phyloP scores from a whole-genome alignment of 2,329 filamentous ascomycete species.

The Xylariaceae sp. region DNA sequence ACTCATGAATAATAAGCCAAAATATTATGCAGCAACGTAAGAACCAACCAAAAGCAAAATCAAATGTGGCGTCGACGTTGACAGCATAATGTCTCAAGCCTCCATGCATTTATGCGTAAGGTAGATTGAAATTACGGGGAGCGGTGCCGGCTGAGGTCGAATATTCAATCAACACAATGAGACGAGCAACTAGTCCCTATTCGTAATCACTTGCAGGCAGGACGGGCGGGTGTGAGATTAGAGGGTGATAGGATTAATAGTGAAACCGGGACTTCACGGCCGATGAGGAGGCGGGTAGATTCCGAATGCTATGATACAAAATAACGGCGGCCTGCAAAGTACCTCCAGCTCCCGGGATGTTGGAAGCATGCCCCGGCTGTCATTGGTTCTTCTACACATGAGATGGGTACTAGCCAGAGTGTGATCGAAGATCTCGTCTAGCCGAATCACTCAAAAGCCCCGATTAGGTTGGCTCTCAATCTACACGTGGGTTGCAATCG shows the following conservation, averaged over 20 bases:
- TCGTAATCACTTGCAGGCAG: conserved; percentile 2
- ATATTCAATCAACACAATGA: background rate
- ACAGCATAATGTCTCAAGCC: no score
- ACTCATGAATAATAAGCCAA: no score
- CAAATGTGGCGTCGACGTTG: no score
- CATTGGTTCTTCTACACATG: conserved; percentile 7
- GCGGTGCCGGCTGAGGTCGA: background rate
- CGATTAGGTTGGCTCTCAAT: background rate
- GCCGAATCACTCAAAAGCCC: background rate
- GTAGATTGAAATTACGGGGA: no score
- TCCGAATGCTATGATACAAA: conserved; percentile 4
- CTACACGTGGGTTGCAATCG: background rate
- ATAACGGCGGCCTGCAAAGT: background rate
- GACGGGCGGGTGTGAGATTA: background rate
- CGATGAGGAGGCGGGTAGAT: background rate
- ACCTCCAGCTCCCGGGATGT: conserved; percentile 1
- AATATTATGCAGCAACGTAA: no score
- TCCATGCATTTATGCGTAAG: no score
- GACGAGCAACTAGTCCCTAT: conserved; percentile 1
- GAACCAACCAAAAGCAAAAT: no score
- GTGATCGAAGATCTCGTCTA: no score
- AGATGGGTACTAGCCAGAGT: background rate
- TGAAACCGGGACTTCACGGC: background rate
- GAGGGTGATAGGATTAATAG: background rate
- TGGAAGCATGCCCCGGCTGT: conserved; percentile 4